Evolutionary conservation across 2,329 filamentous ascomycete species (phyloP).

Genomic region (Dendryphion nanum): DNA sequence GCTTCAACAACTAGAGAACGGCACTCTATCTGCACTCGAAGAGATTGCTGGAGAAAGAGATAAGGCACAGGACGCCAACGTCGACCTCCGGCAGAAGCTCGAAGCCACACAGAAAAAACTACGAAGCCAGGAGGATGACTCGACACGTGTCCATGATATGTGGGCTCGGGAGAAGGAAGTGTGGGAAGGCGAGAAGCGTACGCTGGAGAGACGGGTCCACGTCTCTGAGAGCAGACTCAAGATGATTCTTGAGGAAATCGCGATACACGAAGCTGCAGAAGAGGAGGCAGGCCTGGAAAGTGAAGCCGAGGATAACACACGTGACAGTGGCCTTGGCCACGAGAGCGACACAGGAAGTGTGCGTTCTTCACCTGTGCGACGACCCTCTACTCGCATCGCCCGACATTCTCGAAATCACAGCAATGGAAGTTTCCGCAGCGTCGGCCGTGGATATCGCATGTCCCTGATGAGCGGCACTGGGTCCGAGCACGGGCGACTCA

Average conservation of each 20-base stretch:
- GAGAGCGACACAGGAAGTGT: slow-evolving; percentile 71
- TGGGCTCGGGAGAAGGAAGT: slow-evolving; percentile 82
- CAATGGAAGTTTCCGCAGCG: slow-evolving; percentile 51
- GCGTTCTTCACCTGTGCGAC: slow-evolving; percentile 57
- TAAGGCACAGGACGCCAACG: slow-evolving; percentile 69
- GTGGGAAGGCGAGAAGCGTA: slow-evolving; percentile 82
- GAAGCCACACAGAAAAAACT: slow-evolving; percentile 76
- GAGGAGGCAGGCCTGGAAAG: slow-evolving; percentile 48
- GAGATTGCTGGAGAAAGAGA: slow-evolving; percentile 85
- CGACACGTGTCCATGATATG: slow-evolving; percentile 70
- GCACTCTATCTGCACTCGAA: slow-evolving; percentile 79
- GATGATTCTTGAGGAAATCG: slow-evolving; percentile 80
- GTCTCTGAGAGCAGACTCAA: slow-evolving; percentile 87
- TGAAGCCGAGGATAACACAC: slow-evolving; percentile 60
- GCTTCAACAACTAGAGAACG: slow-evolving; percentile 81
- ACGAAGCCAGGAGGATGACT: slow-evolving; percentile 78
- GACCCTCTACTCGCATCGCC: slow-evolving; percentile 44
- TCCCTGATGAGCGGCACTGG: slow-evolving; percentile 64
- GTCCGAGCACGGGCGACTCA: slow-evolving; percentile 53
- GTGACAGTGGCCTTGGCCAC: slow-evolving; percentile 56
- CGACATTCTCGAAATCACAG: slow-evolving; percentile 60
- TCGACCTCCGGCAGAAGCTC: slow-evolving; percentile 73
- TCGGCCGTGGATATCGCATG: slow-evolving; percentile 63
- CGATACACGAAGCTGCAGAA: slow-evolving; percentile 59
- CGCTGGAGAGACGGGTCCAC: slow-evolving; percentile 80